Base-by-base conservation (phyloP, 2,329 filamentous ascomycete genomes). In the Diaporthe aspalathi region DNA sequence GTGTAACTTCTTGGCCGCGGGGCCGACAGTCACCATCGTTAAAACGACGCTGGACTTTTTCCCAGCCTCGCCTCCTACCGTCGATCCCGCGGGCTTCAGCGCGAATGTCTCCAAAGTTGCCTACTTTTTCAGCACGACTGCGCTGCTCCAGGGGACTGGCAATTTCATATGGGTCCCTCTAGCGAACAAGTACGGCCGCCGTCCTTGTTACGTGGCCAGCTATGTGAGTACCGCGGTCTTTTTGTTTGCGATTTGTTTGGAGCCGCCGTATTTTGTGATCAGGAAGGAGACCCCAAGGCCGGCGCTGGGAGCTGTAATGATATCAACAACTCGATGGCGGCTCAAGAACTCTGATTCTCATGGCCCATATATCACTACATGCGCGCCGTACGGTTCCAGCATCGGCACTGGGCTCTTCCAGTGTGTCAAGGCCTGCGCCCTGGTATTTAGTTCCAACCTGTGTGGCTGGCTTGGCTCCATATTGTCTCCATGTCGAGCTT, bases 1-100 rank as follows among this genome's bases (percentile, higher is more conserved):
- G 77, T 87, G 83, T 78, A 89, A 89, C 77, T 89, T 89, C 73
- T 78, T 89, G 5, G 86, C 87, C 0, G 87, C 86, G n/a, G 87
- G 84, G 0, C 87, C 87, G 3, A 83, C 84, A 3, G 84, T 89
- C 38, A 86, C 85, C 68, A 84, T 89, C 50, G 78, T 85, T 14
- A 75, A 81, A 3, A 86, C 84, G 5, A 83, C 86, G 4, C 73
- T 81, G 9, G 81, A 83, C 72, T 87, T 87, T 78, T 86, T 84
- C 71, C 84, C 83, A 3, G 75, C 78, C 3, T 74, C 80, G 17
- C 73, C 77, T 4, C 74, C 79, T 8, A 73, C 75, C 17, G 71
- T 71, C 54, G 76, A 78, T 50, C 72, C 72, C 9, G 70, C 73
- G 11, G 73, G 74, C 22, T 72, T 83, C 49, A 57, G 78, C 40